Base-by-base conservation (phyloP, 805 yeast species). In the Scheffersomyces lignosus region DNA sequence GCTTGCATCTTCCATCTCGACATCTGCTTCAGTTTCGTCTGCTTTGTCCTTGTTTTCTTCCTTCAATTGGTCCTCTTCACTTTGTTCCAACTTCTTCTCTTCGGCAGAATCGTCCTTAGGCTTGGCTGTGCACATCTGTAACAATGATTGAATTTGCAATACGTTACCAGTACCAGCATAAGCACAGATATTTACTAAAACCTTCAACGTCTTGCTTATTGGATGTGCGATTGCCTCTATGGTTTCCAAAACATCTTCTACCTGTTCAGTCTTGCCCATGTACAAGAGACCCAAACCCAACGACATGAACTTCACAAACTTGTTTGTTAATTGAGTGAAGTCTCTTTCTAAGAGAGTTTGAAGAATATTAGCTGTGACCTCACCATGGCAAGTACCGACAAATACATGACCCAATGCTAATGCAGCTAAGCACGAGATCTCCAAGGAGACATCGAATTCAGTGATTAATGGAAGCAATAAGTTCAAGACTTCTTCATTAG, bases 131-230 rank as follows among this genome's bases (percentile, higher is more conserved):
- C 93, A 79, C 76, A 89, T 88, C 53, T 88, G 95, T 52, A 91
- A 76, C 55, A 93, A 73, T 26, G 87, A 81, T 70, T 93, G 99
- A 44, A 93, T 86, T 68, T 90, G 93, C 44, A 93, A 75, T 22
- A 93, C 99, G 59, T 93, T 93, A 49, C 99, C 99, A 27, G 98
- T 88, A 45, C 98, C 99, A 8, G 96, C 95, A 66, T 85, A 90
- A 3, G 98, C 95, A 68, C 97, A 87, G 36, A 90, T 84, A 44
- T 84, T 88, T 23, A 95, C 89, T 54, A 93, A 73, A 12, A 89
- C 93, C 62, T 87, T 93, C 56, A 90, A 78, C 31, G 95, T 85
- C 49, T 86, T 82, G 18, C 93, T 81, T 55, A 93, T 83, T 27
- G 97, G 97, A 58, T 91, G 97, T 49, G 89, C 96, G 54, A 93